Percentiles rank a stretch among this genome's conserved stretches.
These are phyloP conservation scores for Phytopythium ostracodes DNA, from an alignment of 352 stramenopile species.

Conservation along the genomic window DNA sequence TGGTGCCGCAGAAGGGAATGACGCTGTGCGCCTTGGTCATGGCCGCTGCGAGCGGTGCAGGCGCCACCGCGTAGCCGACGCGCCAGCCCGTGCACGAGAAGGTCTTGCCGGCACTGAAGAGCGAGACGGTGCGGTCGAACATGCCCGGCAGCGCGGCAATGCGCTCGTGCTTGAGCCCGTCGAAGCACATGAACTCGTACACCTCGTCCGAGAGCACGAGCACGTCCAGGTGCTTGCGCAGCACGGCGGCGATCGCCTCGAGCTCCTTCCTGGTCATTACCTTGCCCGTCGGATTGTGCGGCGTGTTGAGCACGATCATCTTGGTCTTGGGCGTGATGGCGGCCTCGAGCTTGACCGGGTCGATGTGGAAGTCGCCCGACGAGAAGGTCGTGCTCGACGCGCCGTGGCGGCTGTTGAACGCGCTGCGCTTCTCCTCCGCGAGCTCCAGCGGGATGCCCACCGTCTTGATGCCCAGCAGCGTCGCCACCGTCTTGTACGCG, in stretches of 20 bases:
- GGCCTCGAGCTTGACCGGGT: slow-evolving; percentile 82
- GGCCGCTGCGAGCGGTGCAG: slow-evolving; percentile 43
- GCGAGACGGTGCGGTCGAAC: slow-evolving; percentile 88
- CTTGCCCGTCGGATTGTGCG: slow-evolving; percentile 99
- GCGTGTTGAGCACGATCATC: slow-evolving; percentile 97
- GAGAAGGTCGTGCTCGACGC: slow-evolving; percentile 34
- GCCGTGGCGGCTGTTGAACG: slow-evolving; percentile 28
- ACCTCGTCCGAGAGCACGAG: slow-evolving; percentile 97
- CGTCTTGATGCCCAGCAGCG: slow-evolving; percentile 77
- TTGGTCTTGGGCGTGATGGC: slow-evolving; percentile 90
- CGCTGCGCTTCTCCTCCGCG: slow-evolving; percentile 30
- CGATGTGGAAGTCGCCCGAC: slow-evolving; percentile 77
- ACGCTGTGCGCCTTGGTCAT: slow-evolving; percentile 81
- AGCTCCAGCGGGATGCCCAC: slow-evolving; percentile 72
- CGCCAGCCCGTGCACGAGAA: slow-evolving; percentile 94
- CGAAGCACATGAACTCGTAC: slow-evolving; percentile 97
- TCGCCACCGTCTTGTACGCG: slow-evolving; percentile 82
- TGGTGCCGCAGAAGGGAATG: slow-evolving; percentile 93
- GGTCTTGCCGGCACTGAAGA: slow-evolving; percentile 92
- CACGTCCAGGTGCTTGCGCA: slow-evolving; percentile 82
- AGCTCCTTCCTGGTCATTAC: slow-evolving; percentile 95
- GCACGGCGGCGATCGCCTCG: slow-evolving; percentile 82
- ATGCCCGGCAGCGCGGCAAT: slow-evolving; percentile 79
- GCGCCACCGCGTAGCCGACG: slow-evolving; percentile 78
- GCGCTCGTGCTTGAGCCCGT: slow-evolving; percentile 63